Percentiles rank a stretch among this genome's conserved stretches.
Evolutionary conservation across 176 grass and related monocot genomes (phyloP).

Genomic region (Puya raimondii): DNA sequence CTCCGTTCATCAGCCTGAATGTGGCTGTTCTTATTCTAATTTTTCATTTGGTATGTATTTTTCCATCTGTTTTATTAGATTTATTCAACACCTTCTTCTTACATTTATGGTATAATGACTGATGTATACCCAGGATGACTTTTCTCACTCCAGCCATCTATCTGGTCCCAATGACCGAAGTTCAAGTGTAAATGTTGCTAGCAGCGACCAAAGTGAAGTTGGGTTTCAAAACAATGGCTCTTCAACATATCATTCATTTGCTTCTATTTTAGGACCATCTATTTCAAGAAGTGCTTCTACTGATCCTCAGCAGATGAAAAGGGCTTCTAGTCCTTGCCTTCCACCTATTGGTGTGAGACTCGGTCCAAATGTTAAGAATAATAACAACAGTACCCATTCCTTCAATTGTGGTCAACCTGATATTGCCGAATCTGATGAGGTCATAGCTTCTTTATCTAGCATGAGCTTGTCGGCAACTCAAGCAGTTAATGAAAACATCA

Average conservation of each 20-base stretch:
- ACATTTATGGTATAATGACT: conserved; percentile 9
- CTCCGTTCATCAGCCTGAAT: too few species aligned
- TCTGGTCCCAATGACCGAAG: conserved; percentile 19
- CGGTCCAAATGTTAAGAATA: conserved; percentile 40
- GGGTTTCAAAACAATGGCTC: conserved; percentile 40
- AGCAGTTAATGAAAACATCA: conserved; percentile 29
- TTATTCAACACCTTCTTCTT: conserved; percentile 10
- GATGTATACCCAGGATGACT: conserved; percentile 35
- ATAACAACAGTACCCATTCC: conserved; percentile 41
- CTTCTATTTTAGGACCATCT: conserved; percentile 56
- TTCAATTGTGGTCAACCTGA: conserved; percentile 42
- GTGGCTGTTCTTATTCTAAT: too few species aligned
- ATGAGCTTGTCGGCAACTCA: conserved; percentile 43
- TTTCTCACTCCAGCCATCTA: not conserved
- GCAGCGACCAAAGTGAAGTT: conserved; percentile 28
- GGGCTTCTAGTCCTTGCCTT: conserved; percentile 47
- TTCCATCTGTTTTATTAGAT: not conserved
- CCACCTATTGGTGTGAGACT: conserved; percentile 77
- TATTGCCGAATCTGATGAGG: conserved; percentile 41
- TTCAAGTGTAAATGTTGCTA: conserved; percentile 9
- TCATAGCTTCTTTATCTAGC: conserved; percentile 53
- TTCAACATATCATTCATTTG: conserved; percentile 42
- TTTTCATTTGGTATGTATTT: not conserved
- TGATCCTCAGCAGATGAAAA: conserved; percentile 54
- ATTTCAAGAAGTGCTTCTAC: conserved; percentile 63